A percentile compares a stretch with the other conserved stretches of the same genome.
These are phyloP conservation scores for Ceratocystis cubensis DNA, from an alignment of 2,329 filamentous ascomycete species.

Conservation along the genomic window DNA sequence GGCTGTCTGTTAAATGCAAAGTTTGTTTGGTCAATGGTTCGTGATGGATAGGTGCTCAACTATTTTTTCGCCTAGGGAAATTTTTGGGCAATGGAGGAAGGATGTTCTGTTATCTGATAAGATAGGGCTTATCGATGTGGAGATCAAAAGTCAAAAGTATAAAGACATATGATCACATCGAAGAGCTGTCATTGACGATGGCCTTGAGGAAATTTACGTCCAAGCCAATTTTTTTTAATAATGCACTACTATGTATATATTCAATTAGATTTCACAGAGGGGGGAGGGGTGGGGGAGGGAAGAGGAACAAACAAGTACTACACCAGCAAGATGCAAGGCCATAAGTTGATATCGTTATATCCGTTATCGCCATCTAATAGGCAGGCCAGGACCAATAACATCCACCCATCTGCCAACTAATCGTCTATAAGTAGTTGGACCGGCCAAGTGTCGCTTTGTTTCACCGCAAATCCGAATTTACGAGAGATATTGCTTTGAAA, in stretches of 20 bases:
- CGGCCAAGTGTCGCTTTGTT: background rate
- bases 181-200: too few relatives aligned
- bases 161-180: background rate
- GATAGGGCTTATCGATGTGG: constrained; percentile 16
- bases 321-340: background rate
- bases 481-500: background rate
- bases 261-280: too few relatives aligned
- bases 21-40: background rate
- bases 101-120: constrained; percentile 18
- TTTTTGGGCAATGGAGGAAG: constrained; percentile 18
- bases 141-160: constrained; percentile 15
- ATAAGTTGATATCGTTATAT: background rate
- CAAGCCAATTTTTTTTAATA: too few relatives aligned
- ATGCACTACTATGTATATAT: too few relatives aligned
- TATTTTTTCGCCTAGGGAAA: constrained; percentile 19
- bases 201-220: too few relatives aligned
- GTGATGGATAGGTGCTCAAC: constrained; percentile 12
- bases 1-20: background rate
- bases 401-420: background rate
- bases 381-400: background rate
- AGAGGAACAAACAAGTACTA: background rate
- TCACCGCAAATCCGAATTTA: background rate
- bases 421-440: background rate
- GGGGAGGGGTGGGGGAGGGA: background rate
- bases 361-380: background rate